Conservation (phyloP, 345 rosid species). For the Populus nigra region DNA sequence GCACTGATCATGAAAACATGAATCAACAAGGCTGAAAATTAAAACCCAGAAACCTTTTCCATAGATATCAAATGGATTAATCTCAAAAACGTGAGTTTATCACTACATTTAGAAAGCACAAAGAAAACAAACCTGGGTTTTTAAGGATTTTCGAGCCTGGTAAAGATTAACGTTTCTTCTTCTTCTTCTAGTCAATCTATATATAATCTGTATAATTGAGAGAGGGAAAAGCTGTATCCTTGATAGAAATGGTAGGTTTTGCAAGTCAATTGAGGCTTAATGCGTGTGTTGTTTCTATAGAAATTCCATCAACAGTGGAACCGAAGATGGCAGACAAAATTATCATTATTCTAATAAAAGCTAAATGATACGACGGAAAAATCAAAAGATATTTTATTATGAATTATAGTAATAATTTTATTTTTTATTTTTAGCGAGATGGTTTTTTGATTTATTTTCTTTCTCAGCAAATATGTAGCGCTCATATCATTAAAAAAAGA, state of each 20-base stretch:
- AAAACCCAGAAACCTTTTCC: background rate
- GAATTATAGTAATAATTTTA: too few species aligned
- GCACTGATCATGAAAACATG: background rate
- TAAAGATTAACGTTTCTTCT: background rate
- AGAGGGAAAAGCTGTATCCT: background rate
- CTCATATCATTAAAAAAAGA: too few species aligned
- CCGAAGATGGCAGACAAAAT: background rate
- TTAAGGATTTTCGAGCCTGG: background rate
- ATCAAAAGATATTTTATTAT: too few species aligned
- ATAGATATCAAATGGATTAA: background rate
- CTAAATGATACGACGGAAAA: too few species aligned
- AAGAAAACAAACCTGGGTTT: conserved; percentile 7
- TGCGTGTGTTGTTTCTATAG: background rate
- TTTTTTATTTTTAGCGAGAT: too few species aligned
- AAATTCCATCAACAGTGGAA: background rate
- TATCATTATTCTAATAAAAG: background rate
- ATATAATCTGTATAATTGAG: background rate
- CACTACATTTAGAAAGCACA: background rate
- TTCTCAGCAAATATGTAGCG: too few species aligned
- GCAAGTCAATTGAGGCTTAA: background rate
- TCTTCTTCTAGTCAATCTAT: background rate
- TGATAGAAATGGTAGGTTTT: background rate
- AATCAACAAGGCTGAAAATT: background rate
- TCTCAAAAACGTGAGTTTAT: background rate
- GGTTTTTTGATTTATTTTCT: too few species aligned